Evolutionary conservation across 805 yeast genomes (phyloP).

Genomic region (Metschnikowia aberdeeniae): DNA sequence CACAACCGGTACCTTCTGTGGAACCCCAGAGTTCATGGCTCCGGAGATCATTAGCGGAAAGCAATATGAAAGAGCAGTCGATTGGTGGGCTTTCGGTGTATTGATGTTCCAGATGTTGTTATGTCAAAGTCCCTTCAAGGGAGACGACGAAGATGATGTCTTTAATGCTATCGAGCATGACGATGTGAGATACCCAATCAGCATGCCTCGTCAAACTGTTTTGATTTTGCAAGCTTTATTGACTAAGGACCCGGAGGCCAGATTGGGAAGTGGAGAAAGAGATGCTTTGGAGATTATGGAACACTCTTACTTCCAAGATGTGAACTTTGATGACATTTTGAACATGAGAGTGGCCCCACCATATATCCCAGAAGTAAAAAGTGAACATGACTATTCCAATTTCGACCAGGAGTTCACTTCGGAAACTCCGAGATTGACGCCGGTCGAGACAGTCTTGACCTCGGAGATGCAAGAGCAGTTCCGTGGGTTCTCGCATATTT

Average conservation of each 20-base stretch:
- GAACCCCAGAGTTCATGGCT: conserved; percentile 99
- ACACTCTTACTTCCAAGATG: conserved; percentile 88
- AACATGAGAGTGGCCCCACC: conserved; percentile 77
- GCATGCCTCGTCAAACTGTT: conserved; percentile 96
- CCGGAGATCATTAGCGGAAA: conserved; percentile 95
- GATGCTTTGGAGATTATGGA: conserved; percentile 95
- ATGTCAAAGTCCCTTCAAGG: conserved; percentile 95
- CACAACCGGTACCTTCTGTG: conserved; percentile 93
- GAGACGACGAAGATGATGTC: conserved; percentile 95
- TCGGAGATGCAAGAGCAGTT: conserved; percentile 92
- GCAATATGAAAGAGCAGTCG: conserved; percentile 89
- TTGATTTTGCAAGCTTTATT: conserved; percentile 86
- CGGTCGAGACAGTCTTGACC: conserved; percentile 83
- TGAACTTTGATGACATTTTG: conserved; percentile 83
- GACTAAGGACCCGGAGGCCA: conserved; percentile 79
- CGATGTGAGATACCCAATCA: conserved; percentile 94
- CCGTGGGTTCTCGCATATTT: conserved; percentile 90
- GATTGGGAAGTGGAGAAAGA: conserved; percentile 82
- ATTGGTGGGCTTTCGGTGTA: conserved; percentile 99
- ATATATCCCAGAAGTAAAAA: conserved; percentile 77
- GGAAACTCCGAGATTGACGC: conserved; percentile 92
- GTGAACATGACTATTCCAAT: conserved; percentile 87
- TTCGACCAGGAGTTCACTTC: conserved; percentile 94
- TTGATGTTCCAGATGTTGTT: conserved; percentile 92
- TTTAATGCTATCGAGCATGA: conserved; percentile 95